Evolutionary conservation across 1,284 basidiomycete genomes (phyloP).

Genomic region (Moesziomyces globuligerus): DNA sequence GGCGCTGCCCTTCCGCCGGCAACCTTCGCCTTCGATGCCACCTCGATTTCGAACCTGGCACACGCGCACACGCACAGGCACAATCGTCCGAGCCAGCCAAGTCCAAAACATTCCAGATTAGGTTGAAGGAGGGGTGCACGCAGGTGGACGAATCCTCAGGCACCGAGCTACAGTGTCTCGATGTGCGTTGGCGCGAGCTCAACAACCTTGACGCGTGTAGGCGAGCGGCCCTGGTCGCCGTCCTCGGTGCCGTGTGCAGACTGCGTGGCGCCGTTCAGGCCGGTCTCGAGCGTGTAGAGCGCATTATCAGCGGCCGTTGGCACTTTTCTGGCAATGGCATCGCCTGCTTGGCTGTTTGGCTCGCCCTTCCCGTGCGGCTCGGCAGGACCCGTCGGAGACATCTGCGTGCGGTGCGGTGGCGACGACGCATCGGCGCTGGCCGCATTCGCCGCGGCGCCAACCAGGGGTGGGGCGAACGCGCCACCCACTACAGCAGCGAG

Average conservation of each 20-base stretch:
- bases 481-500: slow-evolving; percentile 19
- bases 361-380: not conserved
- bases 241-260: not conserved
- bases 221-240: too few relatives aligned
- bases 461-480: slow-evolving; percentile 14
- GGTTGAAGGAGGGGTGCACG: not conserved
- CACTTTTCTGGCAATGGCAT: not conserved
- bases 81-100: not conserved
- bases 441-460: slow-evolving; percentile 3
- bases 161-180: not conserved
- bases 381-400: too few relatives aligned
- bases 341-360: not conserved
- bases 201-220: not conserved
- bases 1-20: not conserved
- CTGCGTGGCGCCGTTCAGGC: not conserved
- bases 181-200: not conserved
- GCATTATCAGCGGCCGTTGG: not conserved
- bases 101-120: not conserved
- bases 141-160: not conserved
- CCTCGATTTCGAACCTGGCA: not conserved
- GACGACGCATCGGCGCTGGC: not conserved
- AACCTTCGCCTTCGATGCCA: not conserved
- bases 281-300: not conserved
- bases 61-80: not conserved
- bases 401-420: not conserved